Base-by-base conservation (phyloP, 108 stramenopile genomes). In the Fragilariopsis cylindrus region DNA sequence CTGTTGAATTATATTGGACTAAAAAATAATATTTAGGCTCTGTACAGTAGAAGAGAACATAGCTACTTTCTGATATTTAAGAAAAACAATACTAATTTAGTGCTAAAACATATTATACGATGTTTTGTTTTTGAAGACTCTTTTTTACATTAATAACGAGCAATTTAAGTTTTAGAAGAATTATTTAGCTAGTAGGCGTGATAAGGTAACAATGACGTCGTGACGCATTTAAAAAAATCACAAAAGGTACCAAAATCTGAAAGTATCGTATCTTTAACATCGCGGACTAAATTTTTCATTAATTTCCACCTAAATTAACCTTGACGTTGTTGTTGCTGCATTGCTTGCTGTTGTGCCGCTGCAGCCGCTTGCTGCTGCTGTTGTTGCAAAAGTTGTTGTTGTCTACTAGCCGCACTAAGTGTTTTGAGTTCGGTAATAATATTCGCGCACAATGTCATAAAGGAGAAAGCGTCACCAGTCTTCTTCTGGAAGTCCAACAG, bases 401-500 rank as follows among this genome's bases (percentile, higher is more conserved):
- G 84, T 73, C 85, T 88, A 73, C 90, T 93, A 15, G 96, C 98
- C 30, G 99, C 97, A 72, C 90, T 90, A 52, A 98, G 87, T 8
- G 94, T 96, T 83, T 99, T 99, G 43, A 99, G 89, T 79, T 98
- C 98, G 5, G 96, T 96, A 77, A 99, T 99, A 72, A 99, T 98
- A 68, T 93, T 92, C 15, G 98, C 96, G 80, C 96, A 98, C 13
- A 98, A 86, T 18, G 95, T 97, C 98, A 98, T 98, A 82, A 99
- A 99, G 4, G 93, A 94, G 80, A 99, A 99, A 45, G 91, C 90
- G 83, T 98, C 98, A 43, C 99, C 99, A 42, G 96, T 96, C 82
- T 90, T 90, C 70, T 97, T 93, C 84, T 97, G 98, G 70, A 99
- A 98, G 76, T 99, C 99, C 41, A 99, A 84, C 48, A 99, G 84